These are phyloP conservation scores for Monosporascus sp. DNA, from an alignment of 2,329 filamentous ascomycete species.

Conservation along the genomic window DNA sequence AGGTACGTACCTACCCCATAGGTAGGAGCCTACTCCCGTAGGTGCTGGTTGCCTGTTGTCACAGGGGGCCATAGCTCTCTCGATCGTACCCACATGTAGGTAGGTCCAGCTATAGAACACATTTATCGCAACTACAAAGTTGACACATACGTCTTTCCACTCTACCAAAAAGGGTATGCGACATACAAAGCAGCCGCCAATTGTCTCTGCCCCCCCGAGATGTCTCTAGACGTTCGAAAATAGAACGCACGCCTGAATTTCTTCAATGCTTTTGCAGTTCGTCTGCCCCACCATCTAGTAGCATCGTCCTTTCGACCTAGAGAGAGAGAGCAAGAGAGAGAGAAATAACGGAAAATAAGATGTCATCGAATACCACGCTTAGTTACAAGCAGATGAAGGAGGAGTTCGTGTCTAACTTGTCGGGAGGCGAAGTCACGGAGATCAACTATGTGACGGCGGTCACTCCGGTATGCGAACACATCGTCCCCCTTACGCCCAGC, in stretches of 20 bases:
- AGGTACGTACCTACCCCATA: too few relatives aligned
- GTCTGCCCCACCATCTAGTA: not conserved
- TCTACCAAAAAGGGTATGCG: not conserved
- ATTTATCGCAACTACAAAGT: not conserved
- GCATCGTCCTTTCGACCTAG: too few relatives aligned
- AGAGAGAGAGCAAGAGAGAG: not conserved
- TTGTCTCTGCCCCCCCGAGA: not conserved
- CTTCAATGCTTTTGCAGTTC: not conserved
- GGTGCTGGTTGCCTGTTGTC: too few relatives aligned
- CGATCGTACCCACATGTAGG: not conserved
- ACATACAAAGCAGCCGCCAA: not conserved
- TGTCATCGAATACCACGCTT: slow-evolving; percentile 29
- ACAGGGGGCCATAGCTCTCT: too few relatives aligned
- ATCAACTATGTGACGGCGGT: slow-evolving; percentile 83
- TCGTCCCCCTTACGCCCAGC: slow-evolving; percentile 1
- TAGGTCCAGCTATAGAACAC: not conserved
- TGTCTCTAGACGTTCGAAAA: not conserved
- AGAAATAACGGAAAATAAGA: slow-evolving; percentile 5
- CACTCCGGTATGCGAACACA: slow-evolving; percentile 62
- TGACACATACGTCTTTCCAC: not conserved
- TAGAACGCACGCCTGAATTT: not conserved
- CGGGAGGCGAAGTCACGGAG: slow-evolving; percentile 75
- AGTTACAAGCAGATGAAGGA: slow-evolving; percentile 91
- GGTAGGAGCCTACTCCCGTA: too few relatives aligned
- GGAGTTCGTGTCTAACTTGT: slow-evolving; percentile 88